Evolutionary conservation across 495 filamentous ascomycete species (phyloP).

Genomic region (Tirmania nivea): DNA sequence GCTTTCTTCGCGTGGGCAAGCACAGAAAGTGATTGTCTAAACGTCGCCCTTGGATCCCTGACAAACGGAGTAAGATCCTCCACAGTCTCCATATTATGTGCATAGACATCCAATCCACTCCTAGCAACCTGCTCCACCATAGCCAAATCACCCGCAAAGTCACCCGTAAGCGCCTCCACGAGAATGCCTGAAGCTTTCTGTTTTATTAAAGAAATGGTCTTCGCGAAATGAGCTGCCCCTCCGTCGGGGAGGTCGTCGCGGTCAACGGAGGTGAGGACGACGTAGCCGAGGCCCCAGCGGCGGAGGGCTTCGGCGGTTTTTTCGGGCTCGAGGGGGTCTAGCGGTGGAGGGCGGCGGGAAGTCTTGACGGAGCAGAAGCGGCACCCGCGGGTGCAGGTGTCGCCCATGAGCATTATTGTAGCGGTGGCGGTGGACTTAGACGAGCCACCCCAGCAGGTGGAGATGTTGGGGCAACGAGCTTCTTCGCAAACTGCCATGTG

Average conservation of each 20-base stretch:
- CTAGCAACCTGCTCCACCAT: constrained; percentile 62
- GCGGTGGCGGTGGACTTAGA: constrained; percentile 80
- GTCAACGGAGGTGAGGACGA: constrained; percentile 83
- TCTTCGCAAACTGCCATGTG: constrained; percentile 60
- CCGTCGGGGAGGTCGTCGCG: constrained; percentile 81
- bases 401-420: constrained; percentile 98
- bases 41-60: constrained; percentile 72
- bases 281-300: constrained; percentile 86
- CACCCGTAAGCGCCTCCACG: constrained; percentile 89
- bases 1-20: constrained; percentile 61
- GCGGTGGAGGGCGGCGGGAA: constrained; percentile 45
- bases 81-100: constrained; percentile 91
- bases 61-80: constrained; percentile 77
- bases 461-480: constrained; percentile 90
- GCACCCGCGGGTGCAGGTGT: constrained; percentile 91
- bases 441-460: constrained; percentile 86
- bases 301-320: constrained; percentile 83
- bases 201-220: constrained; percentile 89
- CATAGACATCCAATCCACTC: constrained; percentile 86
- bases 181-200: constrained; percentile 63
- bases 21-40: constrained; percentile 64
- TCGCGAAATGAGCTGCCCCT: constrained; percentile 74
- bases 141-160: constrained; percentile 62
- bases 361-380: constrained; percentile 97
- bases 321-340: constrained; percentile 92